These are phyloP conservation scores for Calonectria multiphialidica DNA, from an alignment of 2,329 filamentous ascomycete species.

Conservation along the genomic window DNA sequence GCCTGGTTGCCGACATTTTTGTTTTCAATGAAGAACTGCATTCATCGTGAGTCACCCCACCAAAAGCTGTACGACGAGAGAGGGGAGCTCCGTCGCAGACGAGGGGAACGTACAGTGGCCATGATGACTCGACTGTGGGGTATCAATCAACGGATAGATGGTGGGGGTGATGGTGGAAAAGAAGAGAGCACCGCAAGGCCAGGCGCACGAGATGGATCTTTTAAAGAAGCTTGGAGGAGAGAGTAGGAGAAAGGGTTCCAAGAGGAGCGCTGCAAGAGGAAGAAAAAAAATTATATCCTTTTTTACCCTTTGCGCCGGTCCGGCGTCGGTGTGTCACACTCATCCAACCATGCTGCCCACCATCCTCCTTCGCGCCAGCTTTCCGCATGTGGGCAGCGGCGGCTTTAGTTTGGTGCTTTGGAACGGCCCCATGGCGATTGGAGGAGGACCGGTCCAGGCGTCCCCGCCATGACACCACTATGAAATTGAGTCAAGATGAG, in stretches of 20 bases:
- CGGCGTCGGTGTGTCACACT: conserved; percentile 41
- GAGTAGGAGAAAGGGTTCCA: neutral
- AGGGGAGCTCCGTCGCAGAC: conserved; percentile 16
- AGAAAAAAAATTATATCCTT: conserved; percentile 16
- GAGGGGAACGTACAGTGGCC: conserved; percentile 40
- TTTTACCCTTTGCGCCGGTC: conserved; percentile 38
- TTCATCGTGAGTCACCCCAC: conserved; percentile 45
- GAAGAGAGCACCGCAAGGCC: neutral
- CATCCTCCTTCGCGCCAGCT: neutral
- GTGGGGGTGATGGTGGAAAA: conserved; percentile 8
- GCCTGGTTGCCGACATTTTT: conserved; percentile 81
- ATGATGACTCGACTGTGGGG: conserved; percentile 34
- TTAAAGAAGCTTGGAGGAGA: neutral
- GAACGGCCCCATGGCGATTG: conserved; percentile 40
- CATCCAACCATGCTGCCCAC: conserved; percentile 11
- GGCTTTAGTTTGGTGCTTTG: conserved; percentile 27
- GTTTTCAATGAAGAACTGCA: conserved; percentile 80
- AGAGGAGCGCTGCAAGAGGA: neutral
- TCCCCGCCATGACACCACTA: conserved; percentile 30
- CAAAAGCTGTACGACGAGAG: conserved; percentile 22
- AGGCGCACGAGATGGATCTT: neutral
- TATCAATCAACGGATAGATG: conserved; percentile 5
- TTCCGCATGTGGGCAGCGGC: neutral
- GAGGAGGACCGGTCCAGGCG: conserved; percentile 12
- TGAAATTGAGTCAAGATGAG: neutral